Evolutionary conservation across 2,329 filamentous ascomycete genomes (phyloP), one percentile per base, ranked within the genome.

Genomic region (Phaeophleospora eucalypticola): DNA sequence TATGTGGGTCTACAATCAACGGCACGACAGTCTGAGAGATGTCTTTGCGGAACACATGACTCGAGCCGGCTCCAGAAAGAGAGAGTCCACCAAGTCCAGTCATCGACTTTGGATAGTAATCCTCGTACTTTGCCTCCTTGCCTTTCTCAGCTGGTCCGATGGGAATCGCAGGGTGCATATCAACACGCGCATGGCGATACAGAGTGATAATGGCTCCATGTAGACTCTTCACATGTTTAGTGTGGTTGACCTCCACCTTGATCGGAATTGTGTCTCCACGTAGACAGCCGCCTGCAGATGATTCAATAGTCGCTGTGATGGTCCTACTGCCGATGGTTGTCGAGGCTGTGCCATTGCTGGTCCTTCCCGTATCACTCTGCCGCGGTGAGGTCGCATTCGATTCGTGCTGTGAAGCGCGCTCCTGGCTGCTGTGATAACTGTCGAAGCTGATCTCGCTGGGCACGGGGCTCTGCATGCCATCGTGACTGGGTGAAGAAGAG

Each of bases 41-140:
- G 65, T 98, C 93, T 66, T 97, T 97, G 44, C 93, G 85, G 65
- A 96, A 97, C n/a, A 93, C 80, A 66, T 90, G 93, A 64, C 83
- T 91, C 2, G 89, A 90, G 32, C 88, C 85, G 4, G 87, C 86
- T 1, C 89, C 93, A 1, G 87, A 88, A 34, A 97, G 75, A 1
- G 90, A 94, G 20, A 97, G 73, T 0, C 90, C 90, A 14, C 87
- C 87, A 6, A 96, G 77, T 0, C 89, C 90, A 1, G 89, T 94
- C 51, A 86, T 83, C 2, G 89, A 95, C 59, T 84, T 87, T 3
- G 90, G 89, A 63, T 90, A 94, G 60, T 86, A 87, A 50, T 95
- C 88, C 57, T 91, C 86, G 59, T 85, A 87, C 49, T 89, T 83
- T 14, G 81, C 71, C 59, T 81, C 83, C 58, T 82, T 83, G 9